Percentiles rank a stretch among this genome's conserved stretches.
phyloP scores from a whole-genome alignment of 2,329 filamentous ascomycete species.

The Nemania abortiva region DNA sequence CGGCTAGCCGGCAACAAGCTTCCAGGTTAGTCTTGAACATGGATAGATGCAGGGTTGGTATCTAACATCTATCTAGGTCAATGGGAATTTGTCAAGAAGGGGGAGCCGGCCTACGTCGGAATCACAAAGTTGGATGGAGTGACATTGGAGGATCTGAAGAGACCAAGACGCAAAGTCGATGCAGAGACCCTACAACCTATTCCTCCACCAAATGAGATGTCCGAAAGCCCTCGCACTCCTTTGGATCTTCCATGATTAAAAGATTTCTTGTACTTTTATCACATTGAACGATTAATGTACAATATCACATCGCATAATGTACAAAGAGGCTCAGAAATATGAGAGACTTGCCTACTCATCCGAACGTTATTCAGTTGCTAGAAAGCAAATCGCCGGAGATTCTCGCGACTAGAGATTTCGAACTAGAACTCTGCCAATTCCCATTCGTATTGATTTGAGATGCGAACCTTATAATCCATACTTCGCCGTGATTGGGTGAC shows the following conservation, averaged over 20 bases:
- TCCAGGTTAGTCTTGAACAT: conserved; percentile 72
- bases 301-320: conserved; percentile 28
- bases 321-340: conserved; percentile 2
- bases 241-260: conserved; percentile 43
- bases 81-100: conserved; percentile 95
- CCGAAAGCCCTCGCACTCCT: conserved; percentile 40
- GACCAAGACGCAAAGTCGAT: conserved; percentile 76
- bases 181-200: conserved; percentile 51
- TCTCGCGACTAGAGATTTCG: too few relatives aligned
- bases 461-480: not conserved
- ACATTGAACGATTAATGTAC: conserved; percentile 32
- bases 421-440: not conserved
- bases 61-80: conserved; percentile 64
- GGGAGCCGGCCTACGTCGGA: conserved; percentile 89
- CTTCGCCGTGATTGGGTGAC: not conserved
- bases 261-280: not conserved
- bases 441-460: not conserved
- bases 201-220: conserved; percentile 34
- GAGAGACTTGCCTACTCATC: not conserved
- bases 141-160: conserved; percentile 85
- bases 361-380: not conserved
- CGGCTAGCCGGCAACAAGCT: conserved; percentile 94
- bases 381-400: too few relatives aligned
- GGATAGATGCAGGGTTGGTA: not conserved
- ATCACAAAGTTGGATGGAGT: conserved; percentile 90